These are phyloP conservation scores for Fusarium palustre DNA, from an alignment of 2,329 filamentous ascomycete species.

Conservation along the genomic window DNA sequence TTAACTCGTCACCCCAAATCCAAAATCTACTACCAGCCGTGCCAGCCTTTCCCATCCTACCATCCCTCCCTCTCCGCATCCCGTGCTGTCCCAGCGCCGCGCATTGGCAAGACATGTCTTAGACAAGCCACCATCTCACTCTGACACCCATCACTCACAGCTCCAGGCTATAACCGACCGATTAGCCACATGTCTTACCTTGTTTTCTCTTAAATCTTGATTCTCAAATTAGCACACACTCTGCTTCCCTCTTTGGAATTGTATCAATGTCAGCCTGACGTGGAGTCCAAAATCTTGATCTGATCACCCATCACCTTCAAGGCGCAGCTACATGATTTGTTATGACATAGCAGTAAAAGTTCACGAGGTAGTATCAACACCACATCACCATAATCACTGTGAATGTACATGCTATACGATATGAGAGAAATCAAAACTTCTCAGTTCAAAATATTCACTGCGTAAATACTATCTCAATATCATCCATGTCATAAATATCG, in stretches of 20 bases:
- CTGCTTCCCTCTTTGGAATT: constrained; percentile 18
- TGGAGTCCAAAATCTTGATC: constrained; percentile 7
- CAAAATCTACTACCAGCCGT: background rate
- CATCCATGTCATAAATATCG: constrained; percentile 37
- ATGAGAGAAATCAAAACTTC: constrained; percentile 25
- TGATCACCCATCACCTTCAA: constrained; percentile 2
- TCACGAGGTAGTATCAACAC: constrained; percentile 27
- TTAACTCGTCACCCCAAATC: background rate
- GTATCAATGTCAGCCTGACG: constrained; percentile 6
- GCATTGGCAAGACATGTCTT: constrained; percentile 42
- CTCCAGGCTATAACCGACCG: constrained; percentile 11
- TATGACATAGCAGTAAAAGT: constrained; percentile 9
- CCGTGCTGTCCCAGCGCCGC: constrained; percentile 41
- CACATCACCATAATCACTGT: background rate
- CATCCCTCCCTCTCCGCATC: constrained; percentile 25
- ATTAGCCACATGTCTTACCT: constrained; percentile 29
- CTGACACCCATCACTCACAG: constrained; percentile 15
- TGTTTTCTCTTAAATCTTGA: constrained; percentile 18
- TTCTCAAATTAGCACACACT: constrained; percentile 20
- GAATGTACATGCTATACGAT: background rate
- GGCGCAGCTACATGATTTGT: constrained; percentile 10
- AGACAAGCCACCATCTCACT: constrained; percentile 36
- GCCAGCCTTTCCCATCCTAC: background rate
- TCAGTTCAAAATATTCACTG: constrained; percentile 33
- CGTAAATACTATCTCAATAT: constrained; percentile 25